A percentile compares a stretch with the other conserved stretches of the same genome.
Conservation (phyloP, 2,329 filamentous ascomycete species). For the Colletotrichum lupini region DNA sequence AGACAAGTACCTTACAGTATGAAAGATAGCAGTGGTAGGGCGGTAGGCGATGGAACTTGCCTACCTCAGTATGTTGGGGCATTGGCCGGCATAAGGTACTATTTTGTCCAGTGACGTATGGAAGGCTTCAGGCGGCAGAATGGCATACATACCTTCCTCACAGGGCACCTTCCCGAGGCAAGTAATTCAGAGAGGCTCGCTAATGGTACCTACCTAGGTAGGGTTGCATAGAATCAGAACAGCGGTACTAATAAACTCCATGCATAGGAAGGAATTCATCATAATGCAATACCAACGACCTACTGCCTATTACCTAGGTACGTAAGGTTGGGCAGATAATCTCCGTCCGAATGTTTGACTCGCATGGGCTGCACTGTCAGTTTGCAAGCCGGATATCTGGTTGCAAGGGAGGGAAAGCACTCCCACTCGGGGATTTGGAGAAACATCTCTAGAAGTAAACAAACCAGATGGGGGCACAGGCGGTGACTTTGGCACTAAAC, state of each 20-base stretch:
- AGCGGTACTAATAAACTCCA: background rate
- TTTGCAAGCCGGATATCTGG: background rate
- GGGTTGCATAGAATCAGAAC: background rate
- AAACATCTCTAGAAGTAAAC: background rate
- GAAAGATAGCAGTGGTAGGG: too few species aligned
- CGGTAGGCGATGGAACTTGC: too few species aligned
- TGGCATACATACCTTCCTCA: background rate
- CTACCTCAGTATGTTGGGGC: too few species aligned
- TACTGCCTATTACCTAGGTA: background rate
- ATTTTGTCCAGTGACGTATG: background rate
- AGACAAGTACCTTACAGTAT: too few species aligned
- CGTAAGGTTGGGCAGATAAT: background rate
- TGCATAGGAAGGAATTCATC: background rate
- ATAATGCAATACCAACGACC: background rate
- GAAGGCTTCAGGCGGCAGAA: background rate
- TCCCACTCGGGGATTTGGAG: background rate
- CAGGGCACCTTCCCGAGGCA: background rate
- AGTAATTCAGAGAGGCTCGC: background rate
- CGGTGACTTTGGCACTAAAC: background rate
- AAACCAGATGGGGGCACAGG: constrained; percentile 1
- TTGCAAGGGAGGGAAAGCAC: background rate
- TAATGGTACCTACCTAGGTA: background rate
- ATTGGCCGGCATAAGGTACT: too few species aligned
- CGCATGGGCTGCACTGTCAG: background rate
- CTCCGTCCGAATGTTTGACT: constrained; percentile 8